Conservation (phyloP, 352 stramenopile species). For the Pilasporangium apinafurcum region DNA sequence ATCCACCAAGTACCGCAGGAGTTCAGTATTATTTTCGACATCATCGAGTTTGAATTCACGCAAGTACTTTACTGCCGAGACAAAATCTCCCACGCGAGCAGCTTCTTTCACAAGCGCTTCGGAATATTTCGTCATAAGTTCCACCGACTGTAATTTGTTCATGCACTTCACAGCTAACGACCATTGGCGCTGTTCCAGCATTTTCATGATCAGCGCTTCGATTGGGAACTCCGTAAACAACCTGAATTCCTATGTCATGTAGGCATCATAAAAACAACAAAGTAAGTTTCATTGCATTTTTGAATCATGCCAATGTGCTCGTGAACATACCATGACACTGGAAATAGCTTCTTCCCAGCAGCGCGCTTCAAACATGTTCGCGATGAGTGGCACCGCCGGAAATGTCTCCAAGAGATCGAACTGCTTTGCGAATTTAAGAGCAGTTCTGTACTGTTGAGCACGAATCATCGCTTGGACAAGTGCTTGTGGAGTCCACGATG, state of each 20-base stretch:
- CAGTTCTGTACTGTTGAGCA: slow-evolving; percentile 57
- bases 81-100: slow-evolving; percentile 60
- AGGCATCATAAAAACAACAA: not conserved
- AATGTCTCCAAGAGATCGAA: slow-evolving; percentile 75
- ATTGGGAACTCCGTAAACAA: slow-evolving; percentile 67
- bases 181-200: slow-evolving; percentile 72
- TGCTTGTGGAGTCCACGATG: slow-evolving; percentile 71
- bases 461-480: slow-evolving; percentile 84
- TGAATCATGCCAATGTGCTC: no score
- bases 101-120: slow-evolving; percentile 54
- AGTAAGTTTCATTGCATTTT: not conserved
- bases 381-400: slow-evolving; percentile 48
- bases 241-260: slow-evolving; percentile 47
- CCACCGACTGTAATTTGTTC: slow-evolving; percentile 54
- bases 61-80: slow-evolving; percentile 54
- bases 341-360: slow-evolving; percentile 68
- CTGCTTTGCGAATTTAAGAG: slow-evolving; percentile 77
- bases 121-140: slow-evolving; percentile 29
- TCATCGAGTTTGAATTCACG: slow-evolving; percentile 78
- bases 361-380: slow-evolving; percentile 60
- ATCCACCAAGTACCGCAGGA: slow-evolving; percentile 59
- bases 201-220: slow-evolving; percentile 49
- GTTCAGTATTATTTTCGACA: slow-evolving; percentile 16
- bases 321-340: slow-evolving; percentile 39
- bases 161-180: slow-evolving; percentile 70